phyloP scores from a whole-genome alignment of 2,329 filamentous ascomycete species.

The Penicillium digitatum region DNA sequence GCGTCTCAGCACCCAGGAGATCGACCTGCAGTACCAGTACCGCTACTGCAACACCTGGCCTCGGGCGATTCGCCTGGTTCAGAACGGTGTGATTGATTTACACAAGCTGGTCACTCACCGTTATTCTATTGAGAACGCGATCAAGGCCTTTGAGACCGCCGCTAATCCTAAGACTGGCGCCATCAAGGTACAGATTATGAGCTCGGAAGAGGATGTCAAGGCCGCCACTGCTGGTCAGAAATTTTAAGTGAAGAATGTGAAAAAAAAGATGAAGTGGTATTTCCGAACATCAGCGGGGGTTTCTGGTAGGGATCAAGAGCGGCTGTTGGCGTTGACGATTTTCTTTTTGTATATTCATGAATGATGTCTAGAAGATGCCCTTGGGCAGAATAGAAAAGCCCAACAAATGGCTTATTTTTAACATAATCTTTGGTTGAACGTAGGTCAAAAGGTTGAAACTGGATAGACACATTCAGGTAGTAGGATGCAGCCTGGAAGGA shows the following conservation, averaged over 20 bases:
- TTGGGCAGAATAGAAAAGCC: constrained; percentile 17
- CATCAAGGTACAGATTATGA: constrained; percentile 92
- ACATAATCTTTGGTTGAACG: neutral
- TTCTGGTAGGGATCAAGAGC: constrained; percentile 7
- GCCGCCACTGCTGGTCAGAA: constrained; percentile 32
- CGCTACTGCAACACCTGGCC: constrained; percentile 96
- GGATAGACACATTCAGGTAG: neutral
- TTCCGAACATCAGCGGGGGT: constrained; percentile 9
- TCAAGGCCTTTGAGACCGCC: constrained; percentile 85
- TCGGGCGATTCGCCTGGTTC: constrained; percentile 79
- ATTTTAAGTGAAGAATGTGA: constrained; percentile 14
- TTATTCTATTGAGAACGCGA: constrained; percentile 77
- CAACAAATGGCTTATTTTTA: constrained; percentile 1
- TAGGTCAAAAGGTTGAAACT: neutral
- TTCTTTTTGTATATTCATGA: constrained; percentile 11
- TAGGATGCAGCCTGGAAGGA: neutral
- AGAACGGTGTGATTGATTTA: constrained; percentile 78
- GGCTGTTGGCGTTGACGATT: constrained; percentile 11
- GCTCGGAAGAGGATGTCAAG: constrained; percentile 39
- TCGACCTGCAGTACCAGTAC: constrained; percentile 96
- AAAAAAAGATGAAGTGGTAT: constrained; percentile 1
- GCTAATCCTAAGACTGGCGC: constrained; percentile 84
- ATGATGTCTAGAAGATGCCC: constrained; percentile 24
- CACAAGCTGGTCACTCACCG: constrained; percentile 82
- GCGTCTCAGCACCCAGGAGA: constrained; percentile 82